A percentile compares a stretch with the other conserved stretches of the same genome.
These are phyloP conservation scores for Smallanthus sonchifolius DNA, from an alignment of 129 eudicot species.

Conservation along the genomic window DNA sequence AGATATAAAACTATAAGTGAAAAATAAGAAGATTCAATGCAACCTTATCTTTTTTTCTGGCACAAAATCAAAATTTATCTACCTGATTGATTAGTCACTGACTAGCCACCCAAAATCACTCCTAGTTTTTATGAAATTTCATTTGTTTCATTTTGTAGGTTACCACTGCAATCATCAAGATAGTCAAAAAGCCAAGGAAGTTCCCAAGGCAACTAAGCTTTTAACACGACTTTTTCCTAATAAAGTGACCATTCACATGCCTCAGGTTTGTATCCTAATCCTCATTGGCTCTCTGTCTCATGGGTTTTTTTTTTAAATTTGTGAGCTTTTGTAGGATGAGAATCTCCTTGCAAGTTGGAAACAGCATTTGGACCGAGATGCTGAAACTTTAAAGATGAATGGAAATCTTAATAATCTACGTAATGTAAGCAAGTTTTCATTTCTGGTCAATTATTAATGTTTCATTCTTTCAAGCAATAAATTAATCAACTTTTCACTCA, in stretches of 20 bases:
- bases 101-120: no score
- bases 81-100: no score
- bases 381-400: conserved; percentile 70
- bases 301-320: not conserved
- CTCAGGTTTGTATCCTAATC: conserved; percentile 59
- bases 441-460: not conserved
- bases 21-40: no score
- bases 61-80: no score
- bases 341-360: conserved; percentile 77
- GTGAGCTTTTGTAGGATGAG: conserved; percentile 58
- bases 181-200: no score
- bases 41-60: no score
- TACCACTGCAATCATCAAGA: no score
- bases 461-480: not conserved
- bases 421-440: conserved; percentile 45
- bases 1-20: no score
- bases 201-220: conserved; percentile 67
- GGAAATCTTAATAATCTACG: conserved; percentile 63
- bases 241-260: conserved; percentile 84
- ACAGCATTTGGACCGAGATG: conserved; percentile 72
- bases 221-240: conserved; percentile 77
- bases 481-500: not conserved
- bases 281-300: not conserved
- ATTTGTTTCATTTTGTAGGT: no score
- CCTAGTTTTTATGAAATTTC: no score